Percentiles rank a stretch among this genome's conserved stretches.
Evolutionary conservation across 164 flowering plant species (phyloP).

Genomic region (Berberis vulgaris): DNA sequence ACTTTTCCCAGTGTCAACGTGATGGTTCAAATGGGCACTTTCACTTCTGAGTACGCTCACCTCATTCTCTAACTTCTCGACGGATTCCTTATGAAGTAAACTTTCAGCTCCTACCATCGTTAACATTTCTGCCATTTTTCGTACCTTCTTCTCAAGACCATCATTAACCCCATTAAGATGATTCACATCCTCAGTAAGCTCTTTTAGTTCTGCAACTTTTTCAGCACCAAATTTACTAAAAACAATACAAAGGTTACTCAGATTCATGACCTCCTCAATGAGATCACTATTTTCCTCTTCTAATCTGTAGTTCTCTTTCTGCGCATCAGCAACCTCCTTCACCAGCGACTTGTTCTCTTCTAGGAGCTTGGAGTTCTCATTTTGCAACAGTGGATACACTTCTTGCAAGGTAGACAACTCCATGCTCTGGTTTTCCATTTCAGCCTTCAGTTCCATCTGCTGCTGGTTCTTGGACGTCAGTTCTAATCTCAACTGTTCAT

Average conservation of each 20-base stretch:
- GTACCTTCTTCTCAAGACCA: constrained; percentile 17
- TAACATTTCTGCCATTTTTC: constrained; percentile 17
- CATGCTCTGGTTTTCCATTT: constrained; percentile 21
- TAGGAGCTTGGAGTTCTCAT: constrained; percentile 28
- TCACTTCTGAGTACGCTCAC: background rate
- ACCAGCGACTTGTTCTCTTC: constrained; percentile 36
- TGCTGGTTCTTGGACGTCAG: constrained; percentile 22
- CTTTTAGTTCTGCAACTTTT: constrained; percentile 36
- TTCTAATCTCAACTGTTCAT: constrained; percentile 27
- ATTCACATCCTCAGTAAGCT: constrained; percentile 30
- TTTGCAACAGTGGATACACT: constrained; percentile 5
- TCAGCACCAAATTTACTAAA: constrained; percentile 44
- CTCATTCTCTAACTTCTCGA: constrained; percentile 28
- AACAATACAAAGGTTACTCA: constrained; percentile 36
- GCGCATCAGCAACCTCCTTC: constrained; percentile 29
- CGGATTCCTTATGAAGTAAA: constrained; percentile 32
- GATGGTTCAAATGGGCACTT: background rate
- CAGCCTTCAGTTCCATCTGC: constrained; percentile 20
- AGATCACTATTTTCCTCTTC: constrained; percentile 41
- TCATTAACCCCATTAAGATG: constrained; percentile 25
- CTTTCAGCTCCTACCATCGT: constrained; percentile 38
- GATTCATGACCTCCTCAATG: constrained; percentile 35
- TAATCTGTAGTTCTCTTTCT: constrained; percentile 32
- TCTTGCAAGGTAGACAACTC: constrained; percentile 22
- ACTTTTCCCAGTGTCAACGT: background rate